A percentile compares a stretch with the other conserved stretches of the same genome.
These are phyloP conservation scores for Aureobasidium sp. DNA, from an alignment of 2,329 filamentous ascomycete genomes.

Conservation along the genomic window DNA sequence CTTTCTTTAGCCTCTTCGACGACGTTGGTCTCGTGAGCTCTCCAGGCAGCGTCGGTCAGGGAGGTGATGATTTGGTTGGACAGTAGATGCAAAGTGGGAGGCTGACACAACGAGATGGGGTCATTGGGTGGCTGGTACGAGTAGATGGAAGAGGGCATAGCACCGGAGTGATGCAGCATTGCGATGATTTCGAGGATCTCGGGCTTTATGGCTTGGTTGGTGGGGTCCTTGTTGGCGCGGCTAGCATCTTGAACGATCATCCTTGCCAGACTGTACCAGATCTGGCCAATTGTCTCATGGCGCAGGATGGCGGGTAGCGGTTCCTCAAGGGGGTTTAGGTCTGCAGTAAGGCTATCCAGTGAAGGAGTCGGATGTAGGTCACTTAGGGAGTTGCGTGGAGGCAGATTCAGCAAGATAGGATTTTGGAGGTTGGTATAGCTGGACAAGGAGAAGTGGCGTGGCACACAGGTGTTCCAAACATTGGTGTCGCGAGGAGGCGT, in stretches of 20 bases:
- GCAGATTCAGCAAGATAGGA: not conserved
- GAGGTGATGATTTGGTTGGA: constrained; percentile 43
- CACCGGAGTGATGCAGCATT: constrained; percentile 39
- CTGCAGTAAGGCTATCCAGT: constrained; percentile 22
- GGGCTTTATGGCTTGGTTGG: constrained; percentile 29
- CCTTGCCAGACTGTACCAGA: constrained; percentile 41
- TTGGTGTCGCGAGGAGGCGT: not conserved
- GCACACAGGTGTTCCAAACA: not conserved
- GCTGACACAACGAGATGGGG: constrained; percentile 36
- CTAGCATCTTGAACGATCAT: constrained; percentile 36
- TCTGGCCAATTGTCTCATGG: constrained; percentile 35
- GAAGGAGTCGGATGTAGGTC: not conserved
- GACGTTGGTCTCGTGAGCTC: constrained; percentile 35
- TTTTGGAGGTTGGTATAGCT: not conserved
- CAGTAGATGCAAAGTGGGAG: constrained; percentile 41
- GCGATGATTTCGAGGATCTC: constrained; percentile 43
- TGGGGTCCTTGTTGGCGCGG: constrained; percentile 15
- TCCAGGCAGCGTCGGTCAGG: constrained; percentile 45
- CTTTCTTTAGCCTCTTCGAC: constrained; percentile 24
- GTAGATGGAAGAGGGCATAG: constrained; percentile 42
- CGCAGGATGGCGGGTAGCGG: constrained; percentile 1
- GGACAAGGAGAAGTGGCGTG: not conserved
- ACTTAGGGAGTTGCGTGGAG: not conserved
- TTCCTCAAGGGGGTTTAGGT: not conserved
- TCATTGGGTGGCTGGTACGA: constrained; percentile 30